Base-by-base conservation (phyloP, 2,329 filamentous ascomycete genomes). In the Ophiostoma sp. region DNA sequence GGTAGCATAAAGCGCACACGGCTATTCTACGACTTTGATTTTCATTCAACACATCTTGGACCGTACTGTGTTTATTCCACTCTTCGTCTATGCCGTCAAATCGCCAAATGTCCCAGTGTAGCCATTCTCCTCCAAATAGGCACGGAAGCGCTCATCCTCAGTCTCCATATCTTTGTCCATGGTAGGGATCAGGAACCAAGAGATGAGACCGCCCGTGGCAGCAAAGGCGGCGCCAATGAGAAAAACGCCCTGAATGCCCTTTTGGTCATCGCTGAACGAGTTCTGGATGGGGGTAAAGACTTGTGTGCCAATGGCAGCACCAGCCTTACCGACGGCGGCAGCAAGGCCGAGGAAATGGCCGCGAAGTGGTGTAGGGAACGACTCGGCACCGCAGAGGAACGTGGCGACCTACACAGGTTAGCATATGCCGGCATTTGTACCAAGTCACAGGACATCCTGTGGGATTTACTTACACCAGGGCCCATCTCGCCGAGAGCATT, bases 261-360 rank as follows among this genome's bases (percentile, higher is more conserved):
- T 63, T n/a, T 63, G 31, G 8, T 19, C 59, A 33, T 83, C 80
- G 17, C 50, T 15, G 72, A 82, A 86, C 1, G 82, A 81, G 70
- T 83, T 81, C 42, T 86, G 82, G 61, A 88, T 87, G 0, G 85
- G 84, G 0, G 82, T 85, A 73, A 88, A 88, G 2, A 85, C 75
- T 72, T 86, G 80, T 0, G 85, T 87, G 0, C 85, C 85, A 22
- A 87, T 84, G 0, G 85, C 84, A 0, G 85, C 84, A 0, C 86
- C 85, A 0, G 84, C 84, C 73, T 87, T 87, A 15, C 83, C 84
- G 22, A 83, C 82, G 0, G 85, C 85, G 0, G 84, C 80, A 0
- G 84, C 82, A 69, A 87, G 80, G 0, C 85, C 59, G 4, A 63
- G 31, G 17, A 63, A 63, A 15, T 63, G 59, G 17, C 59, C 59